Evolutionary conservation across 2,329 filamentous ascomycete species (phyloP).

Genomic region (Mariannaea sp.): DNA sequence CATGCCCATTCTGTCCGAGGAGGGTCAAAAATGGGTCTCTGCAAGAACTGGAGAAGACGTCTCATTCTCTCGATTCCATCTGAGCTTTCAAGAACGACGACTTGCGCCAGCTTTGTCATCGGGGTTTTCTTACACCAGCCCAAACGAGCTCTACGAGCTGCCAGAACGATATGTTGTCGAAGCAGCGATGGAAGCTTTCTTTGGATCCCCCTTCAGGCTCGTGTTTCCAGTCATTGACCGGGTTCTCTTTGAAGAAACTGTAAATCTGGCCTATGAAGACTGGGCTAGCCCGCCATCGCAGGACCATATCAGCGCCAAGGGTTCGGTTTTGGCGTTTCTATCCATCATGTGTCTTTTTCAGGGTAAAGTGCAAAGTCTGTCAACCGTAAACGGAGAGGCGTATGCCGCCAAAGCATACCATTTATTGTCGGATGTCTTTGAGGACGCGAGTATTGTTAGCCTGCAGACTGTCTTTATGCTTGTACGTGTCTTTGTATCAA

Average conservation of each 20-base stretch:
- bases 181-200: conserved; percentile 30
- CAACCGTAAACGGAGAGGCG: conserved; percentile 44
- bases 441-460: conserved; percentile 48
- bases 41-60: conserved; percentile 27
- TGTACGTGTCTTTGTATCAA: conserved; percentile 39
- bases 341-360: conserved; percentile 40
- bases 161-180: conserved; percentile 37
- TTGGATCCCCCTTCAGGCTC: conserved; percentile 43
- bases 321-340: conserved; percentile 54
- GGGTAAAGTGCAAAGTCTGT: conserved; percentile 16
- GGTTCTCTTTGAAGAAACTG: conserved; percentile 50
- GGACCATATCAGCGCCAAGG: conserved; percentile 45
- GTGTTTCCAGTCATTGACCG: conserved; percentile 54
- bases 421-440: conserved; percentile 48
- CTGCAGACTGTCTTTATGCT: conserved; percentile 53
- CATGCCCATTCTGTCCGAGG: conserved; percentile 28
- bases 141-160: conserved; percentile 19
- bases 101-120: conserved; percentile 5
- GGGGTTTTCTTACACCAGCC: conserved; percentile 1
- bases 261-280: conserved; percentile 49
- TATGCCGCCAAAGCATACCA: conserved; percentile 47
- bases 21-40: conserved; percentile 30
- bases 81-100: background rate
- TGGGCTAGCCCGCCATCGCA: conserved; percentile 20
- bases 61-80: conserved; percentile 8